Evolutionary conservation across 805 yeast genomes (phyloP).

Genomic region (Alloascoidea africana): DNA sequence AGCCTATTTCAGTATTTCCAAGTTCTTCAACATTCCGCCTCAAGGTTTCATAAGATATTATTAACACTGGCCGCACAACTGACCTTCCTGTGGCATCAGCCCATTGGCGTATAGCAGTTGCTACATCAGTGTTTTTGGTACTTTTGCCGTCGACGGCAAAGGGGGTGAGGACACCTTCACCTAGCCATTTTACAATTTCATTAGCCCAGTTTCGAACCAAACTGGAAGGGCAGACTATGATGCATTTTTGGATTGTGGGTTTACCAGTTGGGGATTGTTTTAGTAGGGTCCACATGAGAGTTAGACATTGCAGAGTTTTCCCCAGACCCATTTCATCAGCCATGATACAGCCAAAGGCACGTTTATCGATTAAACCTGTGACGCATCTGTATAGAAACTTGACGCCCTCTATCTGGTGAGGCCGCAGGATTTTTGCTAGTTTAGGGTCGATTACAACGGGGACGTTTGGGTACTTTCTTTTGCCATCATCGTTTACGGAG

Average conservation of each 20-base stretch:
- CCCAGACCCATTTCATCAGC: slow-evolving; percentile 97
- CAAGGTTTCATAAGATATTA: slow-evolving; percentile 87
- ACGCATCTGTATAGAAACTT: slow-evolving; percentile 83
- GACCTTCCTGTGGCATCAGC: slow-evolving; percentile 77
- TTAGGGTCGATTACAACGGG: slow-evolving; percentile 94
- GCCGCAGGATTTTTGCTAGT: slow-evolving; percentile 70
- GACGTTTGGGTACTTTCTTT: slow-evolving; percentile 57
- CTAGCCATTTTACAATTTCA: slow-evolving; percentile 89
- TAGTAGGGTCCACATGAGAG: slow-evolving; percentile 84
- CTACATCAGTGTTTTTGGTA: slow-evolving; percentile 55
- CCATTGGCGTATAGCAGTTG: slow-evolving; percentile 64
- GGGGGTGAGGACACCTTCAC: slow-evolving; percentile 79
- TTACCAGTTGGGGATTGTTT: slow-evolving; percentile 79
- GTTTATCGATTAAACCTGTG: slow-evolving; percentile 46
- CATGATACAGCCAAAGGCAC: slow-evolving; percentile 94
- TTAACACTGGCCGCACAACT: slow-evolving; percentile 84
- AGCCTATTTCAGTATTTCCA: slow-evolving; percentile 67
- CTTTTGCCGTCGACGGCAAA: slow-evolving; percentile 87
- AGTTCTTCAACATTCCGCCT: slow-evolving; percentile 71
- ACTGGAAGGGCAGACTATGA: slow-evolving; percentile 91
- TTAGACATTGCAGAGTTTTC: slow-evolving; percentile 77
- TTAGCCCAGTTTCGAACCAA: slow-evolving; percentile 95
- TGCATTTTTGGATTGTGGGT: slow-evolving; percentile 74
- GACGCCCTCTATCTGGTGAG: slow-evolving; percentile 95
- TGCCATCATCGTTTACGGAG: slow-evolving; percentile 30